These are phyloP conservation scores for Lomentospora prolificans DNA, from an alignment of 2,329 filamentous ascomycete species.

Conservation along the genomic window DNA sequence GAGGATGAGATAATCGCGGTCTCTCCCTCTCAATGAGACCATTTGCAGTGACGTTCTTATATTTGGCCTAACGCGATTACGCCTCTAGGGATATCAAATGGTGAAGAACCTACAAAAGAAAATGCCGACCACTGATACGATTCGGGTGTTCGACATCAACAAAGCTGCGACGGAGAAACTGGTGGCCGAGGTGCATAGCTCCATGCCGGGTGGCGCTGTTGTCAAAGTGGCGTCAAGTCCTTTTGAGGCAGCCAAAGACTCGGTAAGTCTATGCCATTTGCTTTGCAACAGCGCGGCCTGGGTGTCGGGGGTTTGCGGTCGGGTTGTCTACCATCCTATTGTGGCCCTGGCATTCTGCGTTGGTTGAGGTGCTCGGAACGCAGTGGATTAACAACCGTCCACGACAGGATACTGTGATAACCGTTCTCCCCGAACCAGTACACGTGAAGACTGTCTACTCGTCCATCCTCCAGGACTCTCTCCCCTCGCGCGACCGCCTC, in stretches of 20 bases:
- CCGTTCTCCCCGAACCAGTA: constrained; percentile 77
- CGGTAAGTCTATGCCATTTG: constrained; percentile 32
- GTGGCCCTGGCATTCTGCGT: no score
- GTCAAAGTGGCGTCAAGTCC: constrained; percentile 35
- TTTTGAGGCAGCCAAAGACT: constrained; percentile 38
- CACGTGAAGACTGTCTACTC: constrained; percentile 80
- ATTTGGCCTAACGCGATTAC: not conserved
- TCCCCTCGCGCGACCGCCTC: constrained; percentile 51
- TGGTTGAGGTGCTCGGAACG: no score
- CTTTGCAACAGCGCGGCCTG: no score
- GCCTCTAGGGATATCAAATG: constrained; percentile 48
- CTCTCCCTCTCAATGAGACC: no score
- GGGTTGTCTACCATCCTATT: no score
- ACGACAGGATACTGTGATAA: constrained; percentile 82
- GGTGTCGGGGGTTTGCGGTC: no score
- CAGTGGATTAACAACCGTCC: no score
- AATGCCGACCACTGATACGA: constrained; percentile 37
- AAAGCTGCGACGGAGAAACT: constrained; percentile 34
- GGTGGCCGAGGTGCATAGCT: constrained; percentile 33
- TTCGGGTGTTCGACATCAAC: constrained; percentile 50
- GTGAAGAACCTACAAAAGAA: constrained; percentile 51
- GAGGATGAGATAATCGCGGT: no score
- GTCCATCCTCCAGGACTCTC: constrained; percentile 54
- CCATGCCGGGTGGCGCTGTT: constrained; percentile 32
- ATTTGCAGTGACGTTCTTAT: no score